Evolutionary conservation across 2,329 filamentous ascomycete species (phyloP), one percentile per base, ranked within the genome.

Genomic region (Thelonectria blattea): DNA sequence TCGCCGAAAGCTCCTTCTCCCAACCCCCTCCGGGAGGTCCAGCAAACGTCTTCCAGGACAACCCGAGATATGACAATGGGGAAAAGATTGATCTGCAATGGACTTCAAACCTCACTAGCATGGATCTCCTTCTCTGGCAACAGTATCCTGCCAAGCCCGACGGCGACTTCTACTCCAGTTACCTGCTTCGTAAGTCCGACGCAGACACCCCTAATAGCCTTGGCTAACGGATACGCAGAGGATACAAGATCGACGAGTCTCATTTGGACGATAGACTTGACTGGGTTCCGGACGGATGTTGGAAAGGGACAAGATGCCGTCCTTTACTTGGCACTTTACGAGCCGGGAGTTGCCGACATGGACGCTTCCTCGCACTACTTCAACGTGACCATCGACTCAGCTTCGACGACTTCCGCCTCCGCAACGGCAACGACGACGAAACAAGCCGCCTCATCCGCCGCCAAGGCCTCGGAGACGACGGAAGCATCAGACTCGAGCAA

Each of bases 21-120:
- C 32, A 39, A 17, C 57, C 57, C 2, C 52, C 57, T 8, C 11
- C 22, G 15, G 30, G 14, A 5, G 57, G 57, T 12, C 30, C 52
- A 2, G 22, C 34, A 15, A 22, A 41, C 10, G 56, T 63, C 24
- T 71, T 61, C 46, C 64, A 64, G 47, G 68, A 72, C 27, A 71
- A 72, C 47, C 68, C 71, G 1, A 53, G 18, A 8, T 71, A 70
- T 20, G 51, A 57, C 4, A 50, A 64, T 7, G 65, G 65, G 14
- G 59, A 71, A 22, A 65, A 66, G 24, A 60, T 71, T 48, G 62
- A 68, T 12, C 50, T 72, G 20, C 62, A 70, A 56, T 72, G 70
- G 69, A 42, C 49, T 20, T 65, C 68, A 17, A 56, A 65, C 8
- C 48, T 68, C 1, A 59, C 67, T 0, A 53, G 32, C 22, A 68